Conservation (phyloP, 1,284 basidiomycete genomes). For the Ceratobasidium sp. region DNA sequence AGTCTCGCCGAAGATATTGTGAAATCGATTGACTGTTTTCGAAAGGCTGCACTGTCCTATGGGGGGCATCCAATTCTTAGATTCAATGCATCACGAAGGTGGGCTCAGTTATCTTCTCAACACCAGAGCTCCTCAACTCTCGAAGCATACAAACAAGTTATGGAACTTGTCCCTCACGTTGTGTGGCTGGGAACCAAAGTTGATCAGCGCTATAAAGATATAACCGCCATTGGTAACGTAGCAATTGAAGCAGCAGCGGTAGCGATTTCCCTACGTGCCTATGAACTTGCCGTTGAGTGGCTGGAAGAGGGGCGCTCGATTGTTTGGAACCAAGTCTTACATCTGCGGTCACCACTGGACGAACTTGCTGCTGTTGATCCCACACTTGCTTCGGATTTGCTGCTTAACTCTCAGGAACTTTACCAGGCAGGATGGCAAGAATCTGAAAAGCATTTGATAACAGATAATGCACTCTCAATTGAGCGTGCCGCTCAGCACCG, state of each 20-base stretch:
- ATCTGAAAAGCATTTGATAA: not conserved
- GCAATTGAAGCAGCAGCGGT: not conserved
- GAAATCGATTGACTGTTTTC: not conserved
- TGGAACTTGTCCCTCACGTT: conserved; percentile 42
- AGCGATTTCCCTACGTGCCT: conserved; percentile 14
- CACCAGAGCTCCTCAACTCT: not conserved
- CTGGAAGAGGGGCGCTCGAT: conserved; percentile 49
- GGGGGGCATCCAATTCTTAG: not conserved
- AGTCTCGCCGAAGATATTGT: not conserved
- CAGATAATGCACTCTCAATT: not conserved
- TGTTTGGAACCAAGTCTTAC: conserved; percentile 48
- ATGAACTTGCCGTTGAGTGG: conserved; percentile 46
- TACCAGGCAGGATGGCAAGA: not conserved
- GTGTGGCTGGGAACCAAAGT: conserved; percentile 38
- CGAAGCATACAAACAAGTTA: conserved; percentile 33
- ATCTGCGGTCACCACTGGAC: conserved; percentile 47
- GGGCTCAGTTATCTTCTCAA: not conserved
- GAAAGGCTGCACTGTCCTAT: not conserved
- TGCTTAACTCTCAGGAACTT: not conserved
- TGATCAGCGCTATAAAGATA: conserved; percentile 7
- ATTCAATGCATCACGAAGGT: not conserved
- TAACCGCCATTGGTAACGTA: not conserved
- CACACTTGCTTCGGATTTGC: conserved; percentile 44
- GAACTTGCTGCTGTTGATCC: conserved; percentile 41
- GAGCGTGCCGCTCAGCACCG: conserved; percentile 40